Evolutionary conservation across 1,284 basidiomycete genomes (phyloP), one percentile per base, ranked within the genome.

Genomic region (Cutaneotrichosporon sp.): DNA sequence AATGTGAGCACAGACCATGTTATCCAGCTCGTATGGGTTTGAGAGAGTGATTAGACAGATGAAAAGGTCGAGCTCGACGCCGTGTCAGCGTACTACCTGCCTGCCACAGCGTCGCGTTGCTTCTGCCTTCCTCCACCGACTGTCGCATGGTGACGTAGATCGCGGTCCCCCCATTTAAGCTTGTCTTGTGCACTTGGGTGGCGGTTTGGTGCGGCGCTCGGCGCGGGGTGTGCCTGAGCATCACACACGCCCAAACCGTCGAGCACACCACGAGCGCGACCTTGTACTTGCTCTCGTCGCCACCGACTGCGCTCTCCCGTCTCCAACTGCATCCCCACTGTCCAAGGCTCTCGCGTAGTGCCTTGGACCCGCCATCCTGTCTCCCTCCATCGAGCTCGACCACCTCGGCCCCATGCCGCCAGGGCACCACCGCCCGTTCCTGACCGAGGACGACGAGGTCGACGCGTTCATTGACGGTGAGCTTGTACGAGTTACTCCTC

Each of bases 1-100:
- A 7, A 73, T 56, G 55, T 75, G 73, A 7, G 58, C 26, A 59
- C 73, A 75, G 15, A 41, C 52, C 57, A 59, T 59, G 41, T 34
- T 14, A 15, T 3, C 26, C 10, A 30, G 26, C 26, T 10, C 10
- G 26, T 30, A 30, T 30, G 26, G 10, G 4, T 23, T 30, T 5
- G 12, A 20, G 26, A 22, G 39, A 20, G n/a, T 20, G 33, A 20
- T 23, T 30, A 20, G 4, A 26, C 4, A 33, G 23, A 40, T 7
- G 14, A 30, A 2, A 13, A 35, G 21, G 34, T 12, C 26, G 35
- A 39, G n/a, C 38, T 39, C 38, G 38, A 39, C 38, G 8, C 26
- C 26, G 26, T 30, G 26, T 30, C 26, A 30, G 26, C 26, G 26
- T 30, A n/a, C 10, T 5, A 30, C 10, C 26, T 30, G 26, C 26